A percentile compares a stretch with the other conserved stretches of the same genome.
Conservation (phyloP, 2,329 filamentous ascomycete species). For the Westerdykella aurantiaca region DNA sequence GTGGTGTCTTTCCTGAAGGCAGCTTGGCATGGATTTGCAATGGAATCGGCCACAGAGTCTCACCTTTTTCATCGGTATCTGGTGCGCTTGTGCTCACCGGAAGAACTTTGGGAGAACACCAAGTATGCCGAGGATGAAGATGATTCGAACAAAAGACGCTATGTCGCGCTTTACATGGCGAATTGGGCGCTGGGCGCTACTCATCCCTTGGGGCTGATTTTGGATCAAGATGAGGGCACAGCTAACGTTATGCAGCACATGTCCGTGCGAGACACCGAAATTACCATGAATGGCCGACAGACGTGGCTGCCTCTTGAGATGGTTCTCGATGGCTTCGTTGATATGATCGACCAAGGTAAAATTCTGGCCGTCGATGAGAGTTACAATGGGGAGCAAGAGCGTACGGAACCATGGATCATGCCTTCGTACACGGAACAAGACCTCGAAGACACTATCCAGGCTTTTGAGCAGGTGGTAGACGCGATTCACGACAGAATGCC, state of each 20-base stretch:
- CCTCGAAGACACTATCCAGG: conserved; percentile 5
- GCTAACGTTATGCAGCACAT: no score
- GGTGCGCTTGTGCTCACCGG: no score
- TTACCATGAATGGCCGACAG: no score
- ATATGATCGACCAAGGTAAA: no score
- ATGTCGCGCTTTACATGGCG: conserved; percentile 5
- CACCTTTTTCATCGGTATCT: no score
- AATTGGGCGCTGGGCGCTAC: conserved; percentile 4
- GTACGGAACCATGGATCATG: no score
- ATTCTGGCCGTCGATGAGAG: no score
- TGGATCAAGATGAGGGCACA: conserved; percentile 5
- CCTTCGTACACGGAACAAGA: neutral
- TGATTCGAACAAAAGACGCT: conserved; percentile 8
- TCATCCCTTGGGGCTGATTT: conserved; percentile 7
- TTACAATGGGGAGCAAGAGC: no score
- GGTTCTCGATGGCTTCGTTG: no score
- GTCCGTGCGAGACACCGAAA: no score
- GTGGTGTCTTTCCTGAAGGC: conserved; percentile 9
- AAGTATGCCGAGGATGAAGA: neutral
- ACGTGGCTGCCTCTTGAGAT: no score
- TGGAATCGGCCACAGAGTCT: neutral
- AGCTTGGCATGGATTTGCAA: conserved; percentile 11
- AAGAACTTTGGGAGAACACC: no score
- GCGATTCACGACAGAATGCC: conserved; percentile 5
- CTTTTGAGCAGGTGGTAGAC: conserved; percentile 6